These are phyloP conservation scores for Tuber umbilicatum DNA, from an alignment of 495 filamentous ascomycete genomes.

Conservation along the genomic window DNA sequence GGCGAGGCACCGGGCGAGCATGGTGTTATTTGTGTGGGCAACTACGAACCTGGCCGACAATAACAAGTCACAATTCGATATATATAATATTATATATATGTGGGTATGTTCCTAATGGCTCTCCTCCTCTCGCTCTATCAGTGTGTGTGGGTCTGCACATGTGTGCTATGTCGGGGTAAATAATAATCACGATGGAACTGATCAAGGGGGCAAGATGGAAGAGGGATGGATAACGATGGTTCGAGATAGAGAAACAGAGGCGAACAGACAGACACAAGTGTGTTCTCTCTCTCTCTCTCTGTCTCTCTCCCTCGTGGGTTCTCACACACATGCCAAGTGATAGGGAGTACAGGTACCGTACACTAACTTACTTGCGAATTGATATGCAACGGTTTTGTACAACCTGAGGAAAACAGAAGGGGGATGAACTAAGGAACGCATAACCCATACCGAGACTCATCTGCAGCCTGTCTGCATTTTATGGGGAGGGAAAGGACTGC, in stretches of 20 bases:
- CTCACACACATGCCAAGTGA: neutral
- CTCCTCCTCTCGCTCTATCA: neutral
- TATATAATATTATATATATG: neutral
- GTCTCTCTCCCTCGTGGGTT: too few species aligned
- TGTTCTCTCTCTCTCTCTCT: neutral
- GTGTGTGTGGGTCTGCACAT: neutral
- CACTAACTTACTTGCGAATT: neutral
- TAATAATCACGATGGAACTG: neutral
- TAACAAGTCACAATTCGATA: neutral
- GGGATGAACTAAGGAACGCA: neutral
- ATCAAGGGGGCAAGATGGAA: neutral
- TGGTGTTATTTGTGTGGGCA: neutral
- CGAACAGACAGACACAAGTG: neutral
- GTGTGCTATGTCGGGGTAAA: neutral
- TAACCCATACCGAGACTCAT: conserved; percentile 2
- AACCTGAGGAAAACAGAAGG: conserved; percentile 16
- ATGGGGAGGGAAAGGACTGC: neutral
- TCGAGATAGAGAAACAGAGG: neutral
- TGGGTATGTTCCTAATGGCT: neutral
- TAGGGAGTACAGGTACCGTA: too few species aligned
- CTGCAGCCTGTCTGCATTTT: neutral
- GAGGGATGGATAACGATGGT: neutral
- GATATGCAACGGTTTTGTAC: conserved; percentile 30
- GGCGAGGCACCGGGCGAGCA: neutral
- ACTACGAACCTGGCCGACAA: neutral